Base-by-base conservation (phyloP, 176 grass and related monocot species). In the Typha latifolia region DNA sequence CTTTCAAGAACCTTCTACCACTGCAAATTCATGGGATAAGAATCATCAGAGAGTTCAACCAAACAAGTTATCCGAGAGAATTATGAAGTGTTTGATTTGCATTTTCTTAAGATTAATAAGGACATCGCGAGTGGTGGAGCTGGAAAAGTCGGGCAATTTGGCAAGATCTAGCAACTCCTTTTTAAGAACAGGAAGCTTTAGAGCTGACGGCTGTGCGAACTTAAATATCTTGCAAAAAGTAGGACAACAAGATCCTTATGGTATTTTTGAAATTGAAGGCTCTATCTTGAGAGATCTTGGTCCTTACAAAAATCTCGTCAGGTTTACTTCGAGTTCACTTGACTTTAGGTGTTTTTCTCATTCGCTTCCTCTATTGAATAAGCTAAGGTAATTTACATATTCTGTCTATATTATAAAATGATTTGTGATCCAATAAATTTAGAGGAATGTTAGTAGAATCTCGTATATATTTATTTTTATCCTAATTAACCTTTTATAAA, bases 11-110 rank as follows among this genome's bases (percentile, higher is more conserved):
- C 69, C 75, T 13, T 66, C 77, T 5, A 50, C 23, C 5, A 51
- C 20, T 21, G 18, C 52, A 49, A 69, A 29, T 57, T 29, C 48
- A 16, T 61, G 47, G 6, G 78, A 73, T 47, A 72, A 21, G 2
- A 66, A 86, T 51, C 49, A 83, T 27, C 62, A 64, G 0, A 48
- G 52, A 2, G 51, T 63, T 21, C 83, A 80, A 26, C 85, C 88
- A 19, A 97, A 93, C 88, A 97, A 92, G 74, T 86, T 97, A 62
- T 97, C 88, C 11, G 93, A 97, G 82, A 80, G 83, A 72, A 97
- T 97, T 34, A 43, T 97, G 4, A 97, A 93, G 18, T 97, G 89
- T 66, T 69, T 92, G 0, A 67, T 86, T 48, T 91, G 86, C 66
- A 86, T 97, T 81, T 97, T 97, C 72, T 79, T 89, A 78, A 67